phyloP scores from a whole-genome alignment of 805 yeast genomes.

The Suhomyces tanzawaensis region DNA sequence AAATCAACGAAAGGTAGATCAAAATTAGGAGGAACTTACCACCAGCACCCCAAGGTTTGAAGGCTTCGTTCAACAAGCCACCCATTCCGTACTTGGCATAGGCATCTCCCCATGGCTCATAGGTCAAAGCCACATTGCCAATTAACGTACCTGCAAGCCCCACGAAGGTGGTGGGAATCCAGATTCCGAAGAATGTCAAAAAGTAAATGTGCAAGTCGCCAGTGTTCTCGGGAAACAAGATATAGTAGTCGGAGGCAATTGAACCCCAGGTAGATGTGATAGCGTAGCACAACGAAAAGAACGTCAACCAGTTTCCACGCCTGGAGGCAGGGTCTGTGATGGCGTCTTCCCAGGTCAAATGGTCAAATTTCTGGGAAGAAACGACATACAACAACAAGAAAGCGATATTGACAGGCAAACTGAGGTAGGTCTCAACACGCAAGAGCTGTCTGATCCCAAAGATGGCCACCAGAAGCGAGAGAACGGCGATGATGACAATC shows the following conservation, averaged over 20 bases:
- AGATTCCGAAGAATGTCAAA: conserved; percentile 64
- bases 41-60: conserved; percentile 36
- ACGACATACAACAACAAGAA: conserved; percentile 67
- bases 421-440: conserved; percentile 62
- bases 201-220: conserved; percentile 52
- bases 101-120: conserved; percentile 32
- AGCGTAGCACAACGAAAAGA: conserved; percentile 70
- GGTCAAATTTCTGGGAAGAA: conserved; percentile 46
- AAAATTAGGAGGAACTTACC: conserved; percentile 34
- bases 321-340: conserved; percentile 41
- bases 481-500: conserved; percentile 62
- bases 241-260: conserved; percentile 79
- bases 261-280: conserved; percentile 90
- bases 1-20: conserved; percentile 30
- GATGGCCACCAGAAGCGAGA: conserved; percentile 65
- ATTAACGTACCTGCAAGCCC: conserved; percentile 29
- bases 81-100: conserved; percentile 31
- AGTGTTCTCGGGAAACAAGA: conserved; percentile 72
- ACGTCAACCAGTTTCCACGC: conserved; percentile 69
- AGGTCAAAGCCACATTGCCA: conserved; percentile 31
- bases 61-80: conserved; percentile 29
- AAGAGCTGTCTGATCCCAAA: conserved; percentile 76
- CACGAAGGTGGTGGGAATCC: conserved; percentile 41
- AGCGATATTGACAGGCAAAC: conserved; percentile 66
- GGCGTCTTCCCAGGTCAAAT: conserved; percentile 33